Conservation (phyloP, 1,284 basidiomycete genomes). For the Heimioporus punctisporus region DNA sequence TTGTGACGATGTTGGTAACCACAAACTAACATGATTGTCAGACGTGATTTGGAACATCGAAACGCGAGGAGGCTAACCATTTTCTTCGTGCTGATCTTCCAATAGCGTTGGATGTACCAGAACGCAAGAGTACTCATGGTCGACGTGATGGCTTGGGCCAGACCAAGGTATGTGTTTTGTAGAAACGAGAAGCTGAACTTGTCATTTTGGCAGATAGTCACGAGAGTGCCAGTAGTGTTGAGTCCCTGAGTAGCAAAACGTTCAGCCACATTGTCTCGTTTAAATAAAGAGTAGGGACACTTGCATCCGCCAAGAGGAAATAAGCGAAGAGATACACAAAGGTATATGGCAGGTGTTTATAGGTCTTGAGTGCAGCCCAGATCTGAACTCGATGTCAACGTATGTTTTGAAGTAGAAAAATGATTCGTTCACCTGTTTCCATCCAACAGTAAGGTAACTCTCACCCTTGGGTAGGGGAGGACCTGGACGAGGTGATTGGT, state of each 20-base stretch:
- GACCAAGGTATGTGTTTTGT: conserved; percentile 76
- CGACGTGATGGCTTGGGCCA: conserved; percentile 73
- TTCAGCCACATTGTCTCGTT: background rate
- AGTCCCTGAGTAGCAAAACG: conserved; percentile 49
- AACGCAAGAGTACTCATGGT: conserved; percentile 73
- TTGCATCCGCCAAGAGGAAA: conserved; percentile 78
- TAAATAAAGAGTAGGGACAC: background rate
- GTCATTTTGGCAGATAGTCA: conserved; percentile 79
- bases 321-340: conserved; percentile 76
- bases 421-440: conserved; percentile 62
- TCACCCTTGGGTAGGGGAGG: conserved; percentile 74
- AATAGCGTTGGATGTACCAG: conserved; percentile 82
- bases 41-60: background rate
- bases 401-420: background rate
- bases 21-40: conserved; percentile 52
- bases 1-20: conserved; percentile 76
- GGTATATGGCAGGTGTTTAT: conserved; percentile 73
- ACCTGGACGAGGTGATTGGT: conserved; percentile 75
- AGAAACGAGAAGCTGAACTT: conserved; percentile 76
- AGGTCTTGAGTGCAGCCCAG: conserved; percentile 69
- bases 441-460: conserved; percentile 74
- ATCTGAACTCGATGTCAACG: conserved; percentile 44
- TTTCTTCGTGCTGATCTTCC: conserved; percentile 75
- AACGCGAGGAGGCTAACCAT: conserved; percentile 50
- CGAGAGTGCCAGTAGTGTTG: conserved; percentile 78